Evolutionary conservation across 495 filamentous ascomycete genomes (phyloP).

Genomic region (Penicillium argentinense): DNA sequence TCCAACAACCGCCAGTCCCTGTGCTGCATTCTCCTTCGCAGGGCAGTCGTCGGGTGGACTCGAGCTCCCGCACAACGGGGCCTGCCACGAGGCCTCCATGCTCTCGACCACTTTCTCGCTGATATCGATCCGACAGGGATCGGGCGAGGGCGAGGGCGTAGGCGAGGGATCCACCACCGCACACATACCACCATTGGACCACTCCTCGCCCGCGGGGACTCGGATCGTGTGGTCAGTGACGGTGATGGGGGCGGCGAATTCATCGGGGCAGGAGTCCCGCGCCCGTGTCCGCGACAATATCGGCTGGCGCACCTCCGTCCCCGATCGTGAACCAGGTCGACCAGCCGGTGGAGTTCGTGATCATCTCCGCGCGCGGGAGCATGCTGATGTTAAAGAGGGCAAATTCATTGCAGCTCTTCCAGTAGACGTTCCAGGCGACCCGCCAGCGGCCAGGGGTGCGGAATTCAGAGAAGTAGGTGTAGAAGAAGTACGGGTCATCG

Average conservation of each 20-base stretch:
- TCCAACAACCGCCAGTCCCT: too few species aligned
- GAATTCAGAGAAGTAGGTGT: not conserved
- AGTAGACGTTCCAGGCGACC: slow-evolving; percentile 19
- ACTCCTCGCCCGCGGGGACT: slow-evolving; percentile 4
- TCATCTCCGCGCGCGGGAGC: not conserved
- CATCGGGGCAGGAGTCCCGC: slow-evolving; percentile 20
- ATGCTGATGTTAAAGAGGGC: not conserved
- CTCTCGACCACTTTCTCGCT: too few species aligned
- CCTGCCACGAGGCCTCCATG: too few species aligned
- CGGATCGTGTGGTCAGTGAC: slow-evolving; percentile 21
- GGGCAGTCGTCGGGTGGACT: too few species aligned
- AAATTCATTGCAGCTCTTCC: slow-evolving; percentile 11
- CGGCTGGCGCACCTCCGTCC: slow-evolving; percentile 2
- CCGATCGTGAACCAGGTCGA: slow-evolving; percentile 12
- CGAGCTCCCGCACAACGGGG: too few species aligned
- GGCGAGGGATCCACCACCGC: too few species aligned
- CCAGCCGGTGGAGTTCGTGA: slow-evolving; percentile 5
- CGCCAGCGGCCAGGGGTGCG: slow-evolving; percentile 1
- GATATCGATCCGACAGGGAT: too few species aligned
- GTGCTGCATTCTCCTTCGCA: too few species aligned
- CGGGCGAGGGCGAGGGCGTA: too few species aligned
- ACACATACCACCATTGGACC: slow-evolving; percentile 5
- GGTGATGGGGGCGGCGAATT: slow-evolving; percentile 22
- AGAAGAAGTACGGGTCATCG: slow-evolving; percentile 24
- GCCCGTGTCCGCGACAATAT: slow-evolving; percentile 25